Base-by-base conservation (phyloP, 176 grass and related monocot genomes). In the Lolium rigidum region DNA sequence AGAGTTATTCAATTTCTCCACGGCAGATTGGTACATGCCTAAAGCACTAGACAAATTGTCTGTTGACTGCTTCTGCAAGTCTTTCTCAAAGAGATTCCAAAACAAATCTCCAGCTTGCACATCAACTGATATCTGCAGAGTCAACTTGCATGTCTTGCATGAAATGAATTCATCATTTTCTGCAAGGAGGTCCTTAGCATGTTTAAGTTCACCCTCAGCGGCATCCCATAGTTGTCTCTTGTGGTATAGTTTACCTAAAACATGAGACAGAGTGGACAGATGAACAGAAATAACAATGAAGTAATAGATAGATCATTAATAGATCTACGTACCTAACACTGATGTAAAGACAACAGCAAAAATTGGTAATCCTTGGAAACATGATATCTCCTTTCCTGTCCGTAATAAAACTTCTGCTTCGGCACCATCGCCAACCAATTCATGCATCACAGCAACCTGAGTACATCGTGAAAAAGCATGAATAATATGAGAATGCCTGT, bases 371-470 rank as follows among this genome's bases (percentile, higher is more conserved):
- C 85, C 68, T 66, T 92, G 83, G 20, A 66, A 66, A 86, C 65
- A 63, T 64, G 93, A 95, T 74, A 94, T 92, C 38, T 92, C 88
- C 79, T 92, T 95, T 90, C 93, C 96, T 81, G 81, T 89, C 39
- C 71, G 86, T 51, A 98, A 89, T 77, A 92, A 82, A 79, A 76
- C 61, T 91, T 98, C 93, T 51, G 93, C 93, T 87, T 98, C 93
- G 73, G 74, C 74, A 54, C 81, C 87, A 92, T 95, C 86, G 13
- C 96, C 96, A 74, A 87, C 76, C 76, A 89, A 92, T 86, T 95
- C 96, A 82, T 90, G 49, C 48, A 95, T 89, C 60, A 72, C 68
- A 55, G 88, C 91, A 56, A 98, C 93, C 96, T 95, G 83, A 46
- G 60, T 68, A 75, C 56, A 20, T 26, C 26, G 1, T 68, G 18